Percentiles rank a stretch among this genome's conserved stretches.
phyloP scores from a whole-genome alignment of 2,329 filamentous ascomycete species.

The Trichoderma koningii region DNA sequence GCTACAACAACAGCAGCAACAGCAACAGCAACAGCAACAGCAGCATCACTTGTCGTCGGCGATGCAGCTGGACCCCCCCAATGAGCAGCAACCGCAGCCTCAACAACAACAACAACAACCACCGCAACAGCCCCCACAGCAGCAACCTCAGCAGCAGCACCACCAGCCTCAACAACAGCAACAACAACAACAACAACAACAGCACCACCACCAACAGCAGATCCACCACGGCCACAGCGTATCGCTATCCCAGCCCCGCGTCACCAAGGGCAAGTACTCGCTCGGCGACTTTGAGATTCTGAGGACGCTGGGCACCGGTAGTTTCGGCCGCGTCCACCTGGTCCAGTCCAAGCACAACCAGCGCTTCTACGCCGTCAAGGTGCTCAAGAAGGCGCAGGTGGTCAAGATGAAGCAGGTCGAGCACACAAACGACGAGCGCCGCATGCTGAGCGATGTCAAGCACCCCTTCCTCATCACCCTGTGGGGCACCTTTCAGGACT shows the following conservation, averaged over 20 bases:
- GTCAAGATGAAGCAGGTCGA: constrained; percentile 99
- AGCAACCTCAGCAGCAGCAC: constrained; percentile 37
- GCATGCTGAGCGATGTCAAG: constrained; percentile 95
- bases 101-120: neutral
- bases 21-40: constrained; percentile 33
- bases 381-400: constrained; percentile 96
- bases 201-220: constrained; percentile 38
- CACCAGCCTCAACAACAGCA: constrained; percentile 31
- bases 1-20: constrained; percentile 35
- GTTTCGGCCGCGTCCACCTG: constrained; percentile 93
- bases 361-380: constrained; percentile 97
- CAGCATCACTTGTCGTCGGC: constrained; percentile 36
- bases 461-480: constrained; percentile 97
- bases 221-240: constrained; percentile 40
- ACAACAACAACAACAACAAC: constrained; percentile 34
- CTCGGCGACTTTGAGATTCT: constrained; percentile 86
- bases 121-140: constrained; percentile 25
- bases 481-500: constrained; percentile 97
- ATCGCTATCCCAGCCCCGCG: constrained; percentile 51
- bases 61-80: constrained; percentile 22
- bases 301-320: constrained; percentile 91
- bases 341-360: constrained; percentile 98
- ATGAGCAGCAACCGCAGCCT: constrained; percentile 30
- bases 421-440: constrained; percentile 96
- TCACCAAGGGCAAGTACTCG: constrained; percentile 97